Evolutionary conservation across 2,329 filamentous ascomycete genomes (phyloP).

Genomic region (Curvularia verruculosa): DNA sequence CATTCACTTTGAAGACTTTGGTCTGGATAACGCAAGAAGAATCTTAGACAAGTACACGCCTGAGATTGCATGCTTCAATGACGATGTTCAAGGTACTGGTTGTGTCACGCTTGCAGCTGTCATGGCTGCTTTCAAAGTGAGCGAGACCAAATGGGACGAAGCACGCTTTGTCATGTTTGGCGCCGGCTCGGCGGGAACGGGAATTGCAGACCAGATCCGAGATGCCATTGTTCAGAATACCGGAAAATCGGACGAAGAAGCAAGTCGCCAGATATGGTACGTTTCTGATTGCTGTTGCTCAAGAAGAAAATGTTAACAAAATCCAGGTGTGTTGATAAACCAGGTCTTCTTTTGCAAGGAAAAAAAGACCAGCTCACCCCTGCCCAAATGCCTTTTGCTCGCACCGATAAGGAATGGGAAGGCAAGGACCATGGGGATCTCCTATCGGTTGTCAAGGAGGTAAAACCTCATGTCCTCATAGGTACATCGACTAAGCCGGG

Average conservation of each 20-base stretch:
- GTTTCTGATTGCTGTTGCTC: background rate
- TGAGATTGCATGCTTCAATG: constrained; percentile 83
- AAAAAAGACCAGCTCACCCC: constrained; percentile 66
- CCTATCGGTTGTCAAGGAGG: constrained; percentile 68
- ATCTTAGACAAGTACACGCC: constrained; percentile 78
- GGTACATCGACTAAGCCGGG: constrained; percentile 81
- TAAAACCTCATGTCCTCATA: constrained; percentile 81
- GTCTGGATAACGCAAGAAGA: constrained; percentile 74
- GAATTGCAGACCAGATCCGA: constrained; percentile 83
- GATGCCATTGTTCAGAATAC: constrained; percentile 77
- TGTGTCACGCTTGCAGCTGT: constrained; percentile 86
- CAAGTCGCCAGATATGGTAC: constrained; percentile 78
- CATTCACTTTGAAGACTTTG: constrained; percentile 91
- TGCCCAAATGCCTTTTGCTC: constrained; percentile 72
- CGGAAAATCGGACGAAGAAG: constrained; percentile 72
- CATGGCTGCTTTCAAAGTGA: constrained; percentile 75
- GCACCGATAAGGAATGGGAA: constrained; percentile 68
- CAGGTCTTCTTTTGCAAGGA: constrained; percentile 72
- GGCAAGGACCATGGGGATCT: constrained; percentile 64
- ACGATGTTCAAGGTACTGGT: constrained; percentile 88
- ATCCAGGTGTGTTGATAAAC: constrained; percentile 77
- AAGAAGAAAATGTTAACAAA: constrained; percentile 14
- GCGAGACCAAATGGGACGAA: constrained; percentile 69
- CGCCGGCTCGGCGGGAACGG: constrained; percentile 79
- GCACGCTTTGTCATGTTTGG: constrained; percentile 78